Evolutionary conservation across 768 basidiomycete genomes (phyloP), one percentile per base, ranked within the genome.

Genomic region (Podaxis sp.): DNA sequence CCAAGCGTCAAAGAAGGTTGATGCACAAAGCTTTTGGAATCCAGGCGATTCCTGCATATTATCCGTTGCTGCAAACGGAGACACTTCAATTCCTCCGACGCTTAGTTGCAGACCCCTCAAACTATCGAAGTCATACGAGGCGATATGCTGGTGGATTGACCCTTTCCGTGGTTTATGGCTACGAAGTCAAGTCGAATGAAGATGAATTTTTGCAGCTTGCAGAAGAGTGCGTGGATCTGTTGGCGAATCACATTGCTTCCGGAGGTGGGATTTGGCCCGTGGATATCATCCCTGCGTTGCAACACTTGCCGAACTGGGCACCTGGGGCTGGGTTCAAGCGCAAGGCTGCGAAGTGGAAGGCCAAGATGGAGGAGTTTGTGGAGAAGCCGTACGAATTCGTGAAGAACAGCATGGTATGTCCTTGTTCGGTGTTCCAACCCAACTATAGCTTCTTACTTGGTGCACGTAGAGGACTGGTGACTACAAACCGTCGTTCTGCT

Each of bases 261-360:
- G 75, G 73, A 4, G 73, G 69, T 67, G 85, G 74, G 65, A 79
- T 77, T 68, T 73, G 86, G 87, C 68, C 78, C 55, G 70, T 78
- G 71, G 77, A 87, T 64, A 71, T 79, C 40, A 68, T 80, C 62
- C 80, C 81, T 2, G 64, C 65, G 71, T 77, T 91, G 65, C 79
- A 78, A 66, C 68, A 82, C 64, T 67, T 90, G 27, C 90, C 90
- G 0, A 66, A 68, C 14, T 90, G 87, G 86, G 73, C 83, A 50
- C 90, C 90, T 21, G 88, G 88, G 10, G 79, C 84, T 4, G 80
- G 79, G 1, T 93, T 91, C 74, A 82, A 83, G 69, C 71, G 73
- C 18, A 86, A 86, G 61, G 87, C 88, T 0, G 71, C 60, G 6
- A 67, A 62, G 7, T 90, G 89, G 89, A 88, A 82, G 69, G 77